These are phyloP conservation scores for Phytophthora nicotianae DNA, from an alignment of 352 stramenopile species.

Conservation along the genomic window DNA sequence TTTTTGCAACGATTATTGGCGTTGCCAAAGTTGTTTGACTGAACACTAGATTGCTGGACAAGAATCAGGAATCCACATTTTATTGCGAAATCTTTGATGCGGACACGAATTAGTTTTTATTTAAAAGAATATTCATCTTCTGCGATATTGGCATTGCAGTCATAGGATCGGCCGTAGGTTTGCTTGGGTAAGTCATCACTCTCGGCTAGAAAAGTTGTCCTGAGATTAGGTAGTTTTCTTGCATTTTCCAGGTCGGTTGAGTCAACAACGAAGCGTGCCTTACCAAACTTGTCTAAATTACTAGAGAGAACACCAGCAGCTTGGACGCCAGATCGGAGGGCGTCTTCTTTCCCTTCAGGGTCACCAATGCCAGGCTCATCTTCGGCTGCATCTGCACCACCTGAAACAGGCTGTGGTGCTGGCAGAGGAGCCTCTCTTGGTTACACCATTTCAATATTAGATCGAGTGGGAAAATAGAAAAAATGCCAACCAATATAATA, in stretches of 20 bases:
- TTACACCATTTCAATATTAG: too few species aligned
- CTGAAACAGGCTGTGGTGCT: too few species aligned
- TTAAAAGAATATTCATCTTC: neutral
- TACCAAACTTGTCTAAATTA: slow-evolving; percentile 18
- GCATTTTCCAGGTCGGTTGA: neutral
- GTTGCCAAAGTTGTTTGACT: slow-evolving; percentile 15
- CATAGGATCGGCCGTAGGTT: neutral
- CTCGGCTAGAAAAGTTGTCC: neutral
- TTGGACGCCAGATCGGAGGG: too few species aligned
- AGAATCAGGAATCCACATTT: slow-evolving; percentile 4
- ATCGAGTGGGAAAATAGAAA: too few species aligned
- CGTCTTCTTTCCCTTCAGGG: too few species aligned
- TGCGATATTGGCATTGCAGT: neutral
- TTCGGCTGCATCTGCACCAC: too few species aligned
- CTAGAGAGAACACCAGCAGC: too few species aligned
- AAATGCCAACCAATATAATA: too few species aligned
- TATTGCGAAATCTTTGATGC: slow-evolving; percentile 3
- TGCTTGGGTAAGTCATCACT: neutral
- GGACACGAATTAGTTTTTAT: neutral
- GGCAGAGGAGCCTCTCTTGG: too few species aligned
- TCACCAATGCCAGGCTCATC: too few species aligned
- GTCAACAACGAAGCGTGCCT: slow-evolving; percentile 7
- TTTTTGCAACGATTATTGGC: slow-evolving; percentile 7
- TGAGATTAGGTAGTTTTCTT: too few species aligned
- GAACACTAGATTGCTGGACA: slow-evolving; percentile 2